Evolutionary conservation across 75 land plant genomes (phyloP).

Genomic region (Cupressus sempervirens): DNA sequence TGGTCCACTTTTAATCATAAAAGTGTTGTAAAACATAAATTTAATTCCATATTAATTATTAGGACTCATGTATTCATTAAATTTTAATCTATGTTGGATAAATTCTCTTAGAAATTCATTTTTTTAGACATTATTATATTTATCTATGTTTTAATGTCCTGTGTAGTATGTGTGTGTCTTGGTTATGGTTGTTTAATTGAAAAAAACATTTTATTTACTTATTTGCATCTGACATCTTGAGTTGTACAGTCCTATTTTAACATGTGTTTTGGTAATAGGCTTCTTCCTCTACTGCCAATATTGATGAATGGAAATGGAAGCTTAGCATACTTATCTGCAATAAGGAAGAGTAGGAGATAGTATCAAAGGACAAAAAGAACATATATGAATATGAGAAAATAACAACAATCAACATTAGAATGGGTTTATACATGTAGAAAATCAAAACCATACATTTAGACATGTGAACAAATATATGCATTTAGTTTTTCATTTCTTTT

Average conservation of each 20-base stretch:
- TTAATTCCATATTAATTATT: no score
- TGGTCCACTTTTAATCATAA: no score
- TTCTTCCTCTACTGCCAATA: slow-evolving; percentile 30
- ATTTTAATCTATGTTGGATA: background rate
- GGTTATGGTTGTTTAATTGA: background rate
- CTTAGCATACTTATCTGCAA: slow-evolving; percentile 53
- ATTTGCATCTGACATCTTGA: background rate
- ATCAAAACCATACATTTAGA: background rate
- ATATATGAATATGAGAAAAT: slow-evolving; percentile 74
- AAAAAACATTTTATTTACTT: background rate
- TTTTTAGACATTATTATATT: background rate
- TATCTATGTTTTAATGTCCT: background rate
- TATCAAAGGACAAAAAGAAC: slow-evolving; percentile 86
- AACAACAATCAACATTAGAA: slow-evolving; percentile 54
- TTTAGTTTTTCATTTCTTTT: background rate
- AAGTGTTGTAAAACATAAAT: no score
- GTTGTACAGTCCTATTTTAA: no score
- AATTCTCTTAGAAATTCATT: background rate
- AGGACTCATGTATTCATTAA: no score
- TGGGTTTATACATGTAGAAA: slow-evolving; percentile 81
- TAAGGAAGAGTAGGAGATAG: slow-evolving; percentile 61
- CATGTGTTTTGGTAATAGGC: slow-evolving; percentile 25
- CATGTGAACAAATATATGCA: background rate
- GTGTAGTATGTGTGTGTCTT: background rate
- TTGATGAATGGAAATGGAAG: slow-evolving; percentile 81